Conservation (phyloP, 176 grass and related monocot species). For the Pontederia crassipes region DNA sequence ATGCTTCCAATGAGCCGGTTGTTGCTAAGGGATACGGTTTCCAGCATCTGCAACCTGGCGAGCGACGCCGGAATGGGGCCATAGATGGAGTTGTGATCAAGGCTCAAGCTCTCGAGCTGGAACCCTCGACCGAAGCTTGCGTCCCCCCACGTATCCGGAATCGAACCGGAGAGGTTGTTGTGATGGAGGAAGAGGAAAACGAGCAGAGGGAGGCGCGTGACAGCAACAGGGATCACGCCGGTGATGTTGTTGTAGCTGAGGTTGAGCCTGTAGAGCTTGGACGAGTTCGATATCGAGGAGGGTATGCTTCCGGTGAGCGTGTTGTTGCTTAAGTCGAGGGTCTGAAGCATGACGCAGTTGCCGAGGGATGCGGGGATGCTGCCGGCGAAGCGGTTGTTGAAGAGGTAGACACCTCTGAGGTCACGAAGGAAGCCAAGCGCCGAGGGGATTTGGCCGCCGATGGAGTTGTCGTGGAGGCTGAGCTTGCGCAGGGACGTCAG, state of each 20-base stretch:
- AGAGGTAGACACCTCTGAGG: constrained; percentile 66
- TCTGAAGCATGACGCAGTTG: constrained; percentile 48
- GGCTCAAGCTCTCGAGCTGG: constrained; percentile 18
- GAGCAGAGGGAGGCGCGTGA: constrained; percentile 39
- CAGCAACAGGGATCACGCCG: constrained; percentile 35
- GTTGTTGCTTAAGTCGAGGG: constrained; percentile 81
- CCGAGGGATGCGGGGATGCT: constrained; percentile 46
- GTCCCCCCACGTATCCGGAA: constrained; percentile 24
- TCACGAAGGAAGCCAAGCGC: constrained; percentile 56
- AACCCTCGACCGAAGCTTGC: neutral
- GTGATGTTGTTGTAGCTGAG: constrained; percentile 76
- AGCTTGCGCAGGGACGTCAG: constrained; percentile 58
- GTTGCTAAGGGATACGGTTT: constrained; percentile 31
- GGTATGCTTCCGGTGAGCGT: constrained; percentile 49
- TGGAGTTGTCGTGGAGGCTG: constrained; percentile 82
- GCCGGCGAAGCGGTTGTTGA: constrained; percentile 80
- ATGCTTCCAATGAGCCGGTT: constrained; percentile 58
- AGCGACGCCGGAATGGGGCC: constrained; percentile 43
- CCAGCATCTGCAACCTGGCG: constrained; percentile 39
- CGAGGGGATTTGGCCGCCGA: constrained; percentile 49
- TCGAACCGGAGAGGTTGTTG: constrained; percentile 47
- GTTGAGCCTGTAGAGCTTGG: constrained; percentile 45
- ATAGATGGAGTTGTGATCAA: constrained; percentile 34
- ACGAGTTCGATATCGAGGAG: constrained; percentile 37
- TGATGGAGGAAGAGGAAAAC: constrained; percentile 38